A percentile compares a stretch with the other conserved stretches of the same genome.
Conservation (phyloP, 1,284 basidiomycete genomes). For the Phellopilus nigrolimitatus region DNA sequence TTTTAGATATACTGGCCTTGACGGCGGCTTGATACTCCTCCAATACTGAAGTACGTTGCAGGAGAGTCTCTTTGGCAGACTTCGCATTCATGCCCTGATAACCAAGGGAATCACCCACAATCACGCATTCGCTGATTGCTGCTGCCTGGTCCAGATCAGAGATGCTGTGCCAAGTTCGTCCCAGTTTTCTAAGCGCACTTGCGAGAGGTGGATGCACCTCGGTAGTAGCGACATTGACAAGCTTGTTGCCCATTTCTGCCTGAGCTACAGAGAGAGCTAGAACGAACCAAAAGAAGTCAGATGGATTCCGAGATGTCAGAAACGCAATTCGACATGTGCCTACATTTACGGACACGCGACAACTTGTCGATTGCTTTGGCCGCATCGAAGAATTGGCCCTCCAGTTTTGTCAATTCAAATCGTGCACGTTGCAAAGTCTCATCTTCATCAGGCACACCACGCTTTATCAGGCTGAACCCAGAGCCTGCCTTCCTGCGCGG, state of each 20-base stretch:
- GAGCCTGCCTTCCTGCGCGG: conserved; percentile 65
- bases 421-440: conserved; percentile 84
- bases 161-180: conserved; percentile 79
- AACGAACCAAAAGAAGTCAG: not conserved
- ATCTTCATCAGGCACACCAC: conserved; percentile 77
- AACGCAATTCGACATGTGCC: conserved; percentile 23
- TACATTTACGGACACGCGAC: conserved; percentile 74
- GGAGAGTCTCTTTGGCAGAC: conserved; percentile 87
- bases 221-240: conserved; percentile 82
- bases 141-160: conserved; percentile 83
- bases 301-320: conserved; percentile 1
- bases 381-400: conserved; percentile 84
- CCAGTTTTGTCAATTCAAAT: conserved; percentile 84
- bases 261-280: conserved; percentile 72
- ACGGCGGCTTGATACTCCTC: conserved; percentile 91
- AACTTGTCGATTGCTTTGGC: conserved; percentile 85
- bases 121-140: conserved; percentile 87
- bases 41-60: conserved; percentile 80
- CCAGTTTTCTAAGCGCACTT: conserved; percentile 77
- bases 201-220: conserved; percentile 80
- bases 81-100: conserved; percentile 94
- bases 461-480: conserved; percentile 63
- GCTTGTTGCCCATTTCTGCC: conserved; percentile 84
- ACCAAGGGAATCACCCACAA: conserved; percentile 85
- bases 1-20: conserved; percentile 87